Base-by-base conservation (phyloP, 495 filamentous ascomycete species). In the Letharia lupina region DNA sequence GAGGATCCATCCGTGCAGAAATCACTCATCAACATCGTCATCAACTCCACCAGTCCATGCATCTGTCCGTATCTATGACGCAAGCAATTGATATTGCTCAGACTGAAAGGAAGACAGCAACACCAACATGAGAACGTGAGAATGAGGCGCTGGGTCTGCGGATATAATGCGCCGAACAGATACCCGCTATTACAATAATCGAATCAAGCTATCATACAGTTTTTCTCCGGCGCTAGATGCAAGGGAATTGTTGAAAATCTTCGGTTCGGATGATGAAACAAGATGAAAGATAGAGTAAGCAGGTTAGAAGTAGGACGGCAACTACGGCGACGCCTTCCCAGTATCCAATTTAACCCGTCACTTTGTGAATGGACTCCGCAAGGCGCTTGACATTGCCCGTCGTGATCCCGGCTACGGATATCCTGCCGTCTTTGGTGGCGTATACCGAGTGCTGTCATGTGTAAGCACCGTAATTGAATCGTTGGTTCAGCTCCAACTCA, bases 331-430 rank as follows among this genome's bases (percentile, higher is more conserved):
- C n/a, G 16, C 63, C 7, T 47, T 23, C 16, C 37, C 4, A 20
- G 13, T 13, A 11, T 18, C 18, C 18, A 18, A 6, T 35, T 16
- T 79, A 89, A 71, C 84, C 82, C 33, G 84, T 96, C 68, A 98
- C 87, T 80, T 96, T 93, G 84, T 89, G 93, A 80, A 98, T 98
- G 72, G 90, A 84, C 81, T 97, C 88, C 63, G 94, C 94, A 62
- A 98, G 87, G 70, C 93, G 86, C 80, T 90, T 87, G 68, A 97
- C 94, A 77, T 98, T 98, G 72, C 82, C 91, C 62, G 81, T 84
- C 64, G 94, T 98, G 80, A 98, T 96, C 70, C 94, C 94, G 48
- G 94, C 94, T 23, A 98, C 93, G 52, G 92, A 96, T 74, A 98
- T 98, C 77, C 94, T 87, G 70, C 94, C 94, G 77, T 98, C 93